Evolutionary conservation across 495 filamentous ascomycete genomes (phyloP), one percentile per base, ranked within the genome.

Genomic region (Podospora anserina): DNA sequence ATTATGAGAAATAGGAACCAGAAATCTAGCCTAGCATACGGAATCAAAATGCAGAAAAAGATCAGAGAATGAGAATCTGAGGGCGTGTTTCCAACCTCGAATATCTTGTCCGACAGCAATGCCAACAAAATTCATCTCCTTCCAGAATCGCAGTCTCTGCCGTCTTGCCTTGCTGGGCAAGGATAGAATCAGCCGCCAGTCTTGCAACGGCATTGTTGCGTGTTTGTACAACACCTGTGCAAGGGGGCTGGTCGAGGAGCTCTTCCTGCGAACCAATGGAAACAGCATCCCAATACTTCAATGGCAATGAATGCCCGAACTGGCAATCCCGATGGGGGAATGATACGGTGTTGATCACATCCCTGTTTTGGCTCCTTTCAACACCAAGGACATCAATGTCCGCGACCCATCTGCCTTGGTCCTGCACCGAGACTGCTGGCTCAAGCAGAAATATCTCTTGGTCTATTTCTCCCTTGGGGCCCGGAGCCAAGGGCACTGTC

Each of bases 371-470:
- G 23, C 26, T 59, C 56, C 26, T 59, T 18, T 59, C 56, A 20
- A 59, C 19, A 9, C 26, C 56, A 20, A 59, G 26, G 26, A 20
- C 56, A 27, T 59, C 56, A 59, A 59, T 59, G 13, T 59, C 56
- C 1, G 56, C 56, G 5, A 59, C 56, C 56, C 56, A 59, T 59
- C 26, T 59, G 56, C 56, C 56, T 27, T 26, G 19, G 0, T 59
- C 5, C 18, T 59, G 56, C 56, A 59, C 56, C 7, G 56, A 59
- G 3, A 26, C 56, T 20, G 20, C 56, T 5, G 56, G 20, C 56
- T 59, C 56, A 15, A 59, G 19, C 19, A 59, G 16, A 27, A 59
- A 59, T 59, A 59, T 59, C 7, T 59, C 56, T 20, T 59, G 56
- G 56, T 59, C 56, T 23, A 59, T 59, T 20, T 59, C 56, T 6